phyloP scores from a whole-genome alignment of 2,329 filamentous ascomycete genomes.

The Paecilomyces fulvus region DNA sequence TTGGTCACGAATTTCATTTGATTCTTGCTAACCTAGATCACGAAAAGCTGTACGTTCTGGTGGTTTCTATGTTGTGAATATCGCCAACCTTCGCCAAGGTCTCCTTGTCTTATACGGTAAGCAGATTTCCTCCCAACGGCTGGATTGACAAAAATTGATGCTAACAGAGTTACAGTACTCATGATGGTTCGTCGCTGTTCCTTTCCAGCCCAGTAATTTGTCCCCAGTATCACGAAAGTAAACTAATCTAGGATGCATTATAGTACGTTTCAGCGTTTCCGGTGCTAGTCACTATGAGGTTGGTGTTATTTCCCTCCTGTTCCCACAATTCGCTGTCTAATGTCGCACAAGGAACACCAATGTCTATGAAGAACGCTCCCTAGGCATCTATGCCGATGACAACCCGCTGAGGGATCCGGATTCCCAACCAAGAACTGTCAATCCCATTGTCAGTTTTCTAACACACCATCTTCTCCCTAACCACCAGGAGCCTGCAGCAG shows the following conservation, averaged over 20 bases:
- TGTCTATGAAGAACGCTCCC: conserved; percentile 60
- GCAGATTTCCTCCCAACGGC: conserved; percentile 43
- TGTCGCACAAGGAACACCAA: conserved; percentile 50
- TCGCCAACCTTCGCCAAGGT: conserved; percentile 48
- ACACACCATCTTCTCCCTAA: conserved; percentile 14
- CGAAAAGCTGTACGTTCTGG: conserved; percentile 51
- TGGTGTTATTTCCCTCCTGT: conserved; percentile 2
- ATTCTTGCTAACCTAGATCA: conserved; percentile 21
- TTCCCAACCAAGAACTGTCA: conserved; percentile 10
- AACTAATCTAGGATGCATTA: not conserved
- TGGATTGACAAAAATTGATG: not conserved
- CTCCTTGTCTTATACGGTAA: conserved; percentile 53
- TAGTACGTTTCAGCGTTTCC: conserved; percentile 30
- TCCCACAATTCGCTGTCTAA: conserved; percentile 1
- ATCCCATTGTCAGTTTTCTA: conserved; percentile 18
- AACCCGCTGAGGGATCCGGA: conserved; percentile 11
- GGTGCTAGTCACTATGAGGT: conserved; percentile 25
- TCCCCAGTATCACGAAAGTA: not conserved
- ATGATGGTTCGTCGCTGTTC: conserved; percentile 23
- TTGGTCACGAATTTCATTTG: conserved; percentile 53
- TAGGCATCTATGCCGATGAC: conserved; percentile 42
- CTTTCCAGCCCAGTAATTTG: not conserved
- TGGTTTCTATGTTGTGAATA: conserved; percentile 58
- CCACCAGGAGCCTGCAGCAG: conserved; percentile 8
- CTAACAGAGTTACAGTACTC: conserved; percentile 15